Conservation (phyloP, 768 basidiomycete genomes). For the Terana coerulea region DNA sequence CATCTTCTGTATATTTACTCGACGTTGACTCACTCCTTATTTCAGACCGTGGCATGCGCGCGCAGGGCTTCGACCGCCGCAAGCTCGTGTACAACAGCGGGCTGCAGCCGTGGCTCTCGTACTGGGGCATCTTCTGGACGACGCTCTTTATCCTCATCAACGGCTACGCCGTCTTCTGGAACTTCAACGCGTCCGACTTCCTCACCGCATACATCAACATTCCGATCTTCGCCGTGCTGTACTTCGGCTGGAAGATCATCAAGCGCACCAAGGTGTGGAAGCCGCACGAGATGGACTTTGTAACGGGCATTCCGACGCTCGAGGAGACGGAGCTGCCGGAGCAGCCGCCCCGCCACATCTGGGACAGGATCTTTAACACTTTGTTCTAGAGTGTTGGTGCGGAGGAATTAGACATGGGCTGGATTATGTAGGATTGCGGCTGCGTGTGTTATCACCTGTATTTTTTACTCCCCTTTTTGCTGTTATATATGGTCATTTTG, state of each 20-base stretch:
- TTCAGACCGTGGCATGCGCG: conserved; percentile 57
- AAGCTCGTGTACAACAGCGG: conserved; percentile 59
- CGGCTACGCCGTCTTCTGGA: conserved; percentile 59
- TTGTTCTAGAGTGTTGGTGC: conserved; percentile 39
- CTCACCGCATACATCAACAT: conserved; percentile 44
- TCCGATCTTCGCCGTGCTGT: conserved; percentile 45
- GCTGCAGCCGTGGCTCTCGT: conserved; percentile 64
- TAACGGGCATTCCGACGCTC: conserved; percentile 62
- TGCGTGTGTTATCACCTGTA: neutral
- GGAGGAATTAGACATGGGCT: neutral
- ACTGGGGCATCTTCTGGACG: conserved; percentile 69
- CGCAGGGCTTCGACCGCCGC: conserved; percentile 60
- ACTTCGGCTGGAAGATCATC: conserved; percentile 42
- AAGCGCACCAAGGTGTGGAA: conserved; percentile 45
- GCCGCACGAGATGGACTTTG: conserved; percentile 65
- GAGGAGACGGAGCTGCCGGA: conserved; percentile 65
- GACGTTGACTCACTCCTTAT: neutral
- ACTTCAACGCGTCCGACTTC: conserved; percentile 53
- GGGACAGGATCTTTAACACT: conserved; percentile 44
- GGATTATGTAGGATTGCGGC: neutral
- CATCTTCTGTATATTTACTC: neutral
- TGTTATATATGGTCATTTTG: conserved; percentile 16
- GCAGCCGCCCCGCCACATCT: conserved; percentile 44
- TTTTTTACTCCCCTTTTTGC: neutral
- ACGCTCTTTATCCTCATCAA: conserved; percentile 55